Evolutionary conservation across 495 filamentous ascomycete genomes (phyloP), one percentile per base, ranked within the genome.

Genomic region (Rostrohypoxylon terebratum): DNA sequence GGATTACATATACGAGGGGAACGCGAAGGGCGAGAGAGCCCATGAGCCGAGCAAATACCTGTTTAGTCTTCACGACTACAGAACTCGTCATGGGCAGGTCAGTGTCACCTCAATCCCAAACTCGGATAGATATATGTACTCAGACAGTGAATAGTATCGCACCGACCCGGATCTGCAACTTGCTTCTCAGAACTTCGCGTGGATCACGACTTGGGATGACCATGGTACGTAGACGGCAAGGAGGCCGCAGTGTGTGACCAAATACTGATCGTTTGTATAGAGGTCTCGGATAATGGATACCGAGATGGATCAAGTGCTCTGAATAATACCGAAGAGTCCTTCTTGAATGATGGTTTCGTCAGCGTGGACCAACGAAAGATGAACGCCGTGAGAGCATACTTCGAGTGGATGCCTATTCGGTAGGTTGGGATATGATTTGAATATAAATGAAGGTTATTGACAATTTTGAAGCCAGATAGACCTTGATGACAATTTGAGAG

Each of bases 201-300:
- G 90, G 89, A 91, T 92, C 63, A 80, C 88, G 4, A 88, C 90
- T 9, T 92, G 90, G 90, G 90, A 91, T 76, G 90, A 91, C 69
- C 90, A 91, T 74, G 89, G 73, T 77, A 68, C 8, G 73, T 54
- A 18, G 18, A 28, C 3, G 20, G 31, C 8, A 9, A 16, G 28
- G 8, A 28, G 8, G 59, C 9, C 16, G 31, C 3, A 44, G 14
- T 1, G 14, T 18, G 14, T 2, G 9, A 54, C 0, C 31, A 25
- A 28, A 13, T 33, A 44, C 63, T 71, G 8, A 77, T 36, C 18
- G 11, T 36, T 16, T 11, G 1, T 53, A 44, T 42, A 72, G 69
- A 91, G 77, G 85, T 91, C 33, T 87, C 87, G 4, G 83, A 92
- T 73, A 91, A 92, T 72, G 82, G 83, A 14, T 92, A 86, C 68